phyloP scores from a whole-genome alignment of 1,284 basidiomycete genomes.

The Tausonia pullulans region DNA sequence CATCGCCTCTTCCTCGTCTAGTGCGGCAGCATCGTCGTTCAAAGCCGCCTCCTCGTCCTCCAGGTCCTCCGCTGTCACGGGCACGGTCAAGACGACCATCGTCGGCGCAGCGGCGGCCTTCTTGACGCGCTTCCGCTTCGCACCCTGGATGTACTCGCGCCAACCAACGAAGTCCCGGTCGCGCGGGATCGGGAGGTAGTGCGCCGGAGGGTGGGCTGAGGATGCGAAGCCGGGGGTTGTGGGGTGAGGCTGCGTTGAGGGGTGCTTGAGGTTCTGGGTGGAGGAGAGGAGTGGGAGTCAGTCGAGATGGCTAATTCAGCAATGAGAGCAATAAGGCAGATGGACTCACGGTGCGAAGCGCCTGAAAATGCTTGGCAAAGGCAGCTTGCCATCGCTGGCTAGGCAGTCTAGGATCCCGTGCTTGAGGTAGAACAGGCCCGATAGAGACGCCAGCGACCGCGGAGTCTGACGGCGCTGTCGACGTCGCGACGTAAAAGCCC shows the following conservation, averaged over 20 bases:
- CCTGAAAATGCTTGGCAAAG: too few relatives aligned
- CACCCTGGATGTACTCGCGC: background rate
- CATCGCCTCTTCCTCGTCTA: background rate
- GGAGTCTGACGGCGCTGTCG: too few relatives aligned
- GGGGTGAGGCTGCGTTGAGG: background rate
- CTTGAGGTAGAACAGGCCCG: too few relatives aligned
- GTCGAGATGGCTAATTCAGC: background rate
- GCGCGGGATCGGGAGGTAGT: background rate
- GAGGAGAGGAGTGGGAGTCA: background rate
- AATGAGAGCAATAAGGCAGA: too few relatives aligned
- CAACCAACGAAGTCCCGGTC: background rate
- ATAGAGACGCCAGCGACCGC: too few relatives aligned
- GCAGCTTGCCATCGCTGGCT: too few relatives aligned
- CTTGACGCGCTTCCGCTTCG: slow-evolving; percentile 18
- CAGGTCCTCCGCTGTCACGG: background rate
- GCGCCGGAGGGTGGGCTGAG: background rate
- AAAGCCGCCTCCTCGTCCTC: background rate
- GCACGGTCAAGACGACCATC: background rate
- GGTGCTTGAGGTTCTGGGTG: background rate
- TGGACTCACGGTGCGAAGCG: too few relatives aligned
- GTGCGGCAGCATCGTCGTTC: background rate
- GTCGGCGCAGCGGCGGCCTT: background rate
- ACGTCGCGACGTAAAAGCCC: background rate
- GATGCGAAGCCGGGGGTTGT: background rate
- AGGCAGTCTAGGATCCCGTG: too few relatives aligned